A percentile compares a stretch with the other conserved stretches of the same genome.
Evolutionary conservation across 2,329 filamentous ascomycete genomes (phyloP).

Genomic region (Epichloe gansuensis): DNA sequence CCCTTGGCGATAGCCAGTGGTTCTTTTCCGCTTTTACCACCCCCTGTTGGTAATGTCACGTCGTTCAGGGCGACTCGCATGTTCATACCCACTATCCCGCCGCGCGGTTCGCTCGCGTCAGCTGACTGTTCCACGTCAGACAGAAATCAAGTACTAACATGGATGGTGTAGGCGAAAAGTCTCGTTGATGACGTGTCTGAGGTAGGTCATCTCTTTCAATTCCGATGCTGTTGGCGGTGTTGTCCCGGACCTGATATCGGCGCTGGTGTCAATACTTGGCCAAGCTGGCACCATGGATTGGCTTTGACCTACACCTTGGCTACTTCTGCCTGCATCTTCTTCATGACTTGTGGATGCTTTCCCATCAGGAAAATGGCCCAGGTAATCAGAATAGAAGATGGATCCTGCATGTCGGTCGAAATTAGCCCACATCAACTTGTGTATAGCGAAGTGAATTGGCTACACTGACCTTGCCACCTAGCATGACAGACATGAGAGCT

Average conservation of each 20-base stretch:
- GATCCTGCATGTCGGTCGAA: neutral
- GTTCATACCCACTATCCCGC: neutral
- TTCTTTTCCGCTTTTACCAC: neutral
- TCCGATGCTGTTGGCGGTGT: neutral
- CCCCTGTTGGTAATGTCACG: neutral
- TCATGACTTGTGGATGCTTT: neutral
- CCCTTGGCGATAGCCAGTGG: neutral
- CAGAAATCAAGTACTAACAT: neutral
- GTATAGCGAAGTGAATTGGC: too few relatives aligned
- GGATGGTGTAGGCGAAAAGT: neutral
- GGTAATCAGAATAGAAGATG: neutral
- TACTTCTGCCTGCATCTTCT: neutral
- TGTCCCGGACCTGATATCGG: neutral
- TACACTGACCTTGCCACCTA: neutral
- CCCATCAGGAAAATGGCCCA: neutral
- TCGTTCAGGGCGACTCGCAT: neutral
- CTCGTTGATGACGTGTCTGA: neutral
- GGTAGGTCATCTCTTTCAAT: neutral
- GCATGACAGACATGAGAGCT: neutral
- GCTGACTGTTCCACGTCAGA: neutral
- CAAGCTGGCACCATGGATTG: too few relatives aligned
- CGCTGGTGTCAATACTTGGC: too few relatives aligned
- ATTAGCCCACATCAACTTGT: neutral
- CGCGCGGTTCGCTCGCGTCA: neutral
- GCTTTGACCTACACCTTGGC: neutral